Evolutionary conservation across 2,329 filamentous ascomycete genomes (phyloP), one percentile per base, ranked within the genome.

Genomic region (Stachybotrys chlorohalonatus): DNA sequence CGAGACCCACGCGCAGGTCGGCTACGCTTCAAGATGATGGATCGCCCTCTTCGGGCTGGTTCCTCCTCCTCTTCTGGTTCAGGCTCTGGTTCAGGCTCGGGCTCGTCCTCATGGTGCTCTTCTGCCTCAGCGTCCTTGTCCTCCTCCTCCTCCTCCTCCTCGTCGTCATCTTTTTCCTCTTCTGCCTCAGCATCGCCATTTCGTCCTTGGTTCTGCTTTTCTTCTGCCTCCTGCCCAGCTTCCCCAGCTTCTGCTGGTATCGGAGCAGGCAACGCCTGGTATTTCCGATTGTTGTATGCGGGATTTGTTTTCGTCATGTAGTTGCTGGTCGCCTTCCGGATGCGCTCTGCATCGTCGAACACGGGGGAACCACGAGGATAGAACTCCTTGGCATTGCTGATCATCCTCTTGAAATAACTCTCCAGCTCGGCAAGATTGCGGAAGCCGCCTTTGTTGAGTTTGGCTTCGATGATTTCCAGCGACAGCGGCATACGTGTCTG

Each of bases 231-330:
- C 1, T 65, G 66, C 11, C 66, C 66, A 5, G 54, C 63, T 5
- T 70, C 64, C 7, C 65, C 63, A 30, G 60, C 65, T 24, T 69
- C 65, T 1, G 64, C 64, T 1, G 86, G 86, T 15, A 92, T 76
- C 0, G 90, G 88, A 1, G 89, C 90, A 6, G 90, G 81, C 49
- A 87, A 77, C 6, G 88, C 86, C 57, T 82, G 79, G 64, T 95
- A 94, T 50, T 74, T 75, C 30, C 80, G 77, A 15, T 78, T 75
- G 58, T 83, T 82, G 69, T 95, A 95, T 15, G 89, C 89, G 13
- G 91, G 90, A 63, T 96, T 95, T 62, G 86, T 81, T 68, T 88
- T 88, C 54, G 85, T 86, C 90, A 95, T 95, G 68, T 85, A 90
- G 64, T 92, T 93, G 68, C 88, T 92, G 47, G 93, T 79, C 3